Evolutionary conservation across 2,329 filamentous ascomycete species (phyloP), one percentile per base, ranked within the genome.

Genomic region (Colletotrichum coccodes): DNA sequence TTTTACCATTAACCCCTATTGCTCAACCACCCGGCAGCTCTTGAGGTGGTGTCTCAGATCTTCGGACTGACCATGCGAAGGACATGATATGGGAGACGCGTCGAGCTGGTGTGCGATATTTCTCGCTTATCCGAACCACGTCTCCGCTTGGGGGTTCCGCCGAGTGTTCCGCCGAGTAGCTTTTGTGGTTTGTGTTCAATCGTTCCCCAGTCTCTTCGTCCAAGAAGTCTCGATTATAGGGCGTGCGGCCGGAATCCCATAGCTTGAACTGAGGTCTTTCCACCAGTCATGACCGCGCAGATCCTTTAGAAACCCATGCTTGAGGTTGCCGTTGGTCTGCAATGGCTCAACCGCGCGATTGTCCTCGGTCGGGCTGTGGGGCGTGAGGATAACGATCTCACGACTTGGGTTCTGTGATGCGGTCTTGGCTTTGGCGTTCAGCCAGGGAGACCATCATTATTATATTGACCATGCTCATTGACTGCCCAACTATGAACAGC

Each of bases 171-270:
- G 6, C 16, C 11, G 11, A 80, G 72, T 81, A 82, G 2, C 81
- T 81, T 56, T 74, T 72, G 70, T 84, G 81, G 62, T 84, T 82
- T 1, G 81, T 71, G 4, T 81, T 30, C 2, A 79, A 75, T 4
- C 42, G 21, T 12, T 61, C 56, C 0, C 47, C 34, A 5, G 38
- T 66, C 18, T 18, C 34, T 36, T 54, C 21, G 18, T 66, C 63
- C 5, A 68, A 23, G 60, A 80, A 83, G 62, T 79, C 76, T 71
- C 78, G 82, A 68, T 81, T 83, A 68, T 76, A 83, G 74, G 85
- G 83, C 21, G 83, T 86, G 72, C 86, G 83, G 4, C 84, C 82
- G 73, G 84, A 85, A 3, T 79, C 83, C 83, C 83, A 85, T 5
- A 83, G 46, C 42, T 73, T 76, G 9, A 85, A 82, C 5, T 66